A percentile compares a stretch with the other conserved stretches of the same genome.
Conservation (phyloP, 2,329 filamentous ascomycete species). For the Neoscytalidium dimidiatum region DNA sequence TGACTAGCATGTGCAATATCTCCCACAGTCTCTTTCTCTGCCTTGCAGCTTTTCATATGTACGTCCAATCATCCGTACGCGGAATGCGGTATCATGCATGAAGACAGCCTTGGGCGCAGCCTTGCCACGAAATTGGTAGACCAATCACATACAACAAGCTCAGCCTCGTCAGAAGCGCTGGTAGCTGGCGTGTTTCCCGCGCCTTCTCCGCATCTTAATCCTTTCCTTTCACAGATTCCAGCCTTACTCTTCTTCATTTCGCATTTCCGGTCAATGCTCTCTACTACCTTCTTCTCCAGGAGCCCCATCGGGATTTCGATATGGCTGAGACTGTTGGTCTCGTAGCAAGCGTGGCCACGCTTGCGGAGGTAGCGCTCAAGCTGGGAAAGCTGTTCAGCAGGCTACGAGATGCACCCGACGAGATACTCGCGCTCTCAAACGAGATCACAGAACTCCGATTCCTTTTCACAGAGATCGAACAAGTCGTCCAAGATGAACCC, state of each 20-base stretch:
- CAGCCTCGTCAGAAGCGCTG: background rate
- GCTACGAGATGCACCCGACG: background rate
- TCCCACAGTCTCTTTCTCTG: no score
- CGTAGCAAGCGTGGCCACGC: background rate
- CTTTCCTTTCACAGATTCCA: background rate
- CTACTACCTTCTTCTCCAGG: background rate
- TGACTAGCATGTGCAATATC: no score
- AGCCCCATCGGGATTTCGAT: background rate
- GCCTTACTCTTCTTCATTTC: background rate
- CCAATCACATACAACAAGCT: no score
- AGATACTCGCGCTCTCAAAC: conserved; percentile 7
- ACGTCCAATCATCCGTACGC: background rate
- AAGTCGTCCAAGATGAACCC: background rate
- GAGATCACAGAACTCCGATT: background rate
- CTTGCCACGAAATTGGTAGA: background rate
- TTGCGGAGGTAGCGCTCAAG: background rate
- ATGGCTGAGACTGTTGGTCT: conserved; percentile 5
- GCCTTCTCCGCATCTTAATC: background rate
- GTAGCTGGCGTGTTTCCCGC: background rate
- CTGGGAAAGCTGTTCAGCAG: background rate
- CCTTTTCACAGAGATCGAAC: background rate
- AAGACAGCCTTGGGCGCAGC: background rate
- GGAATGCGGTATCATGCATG: background rate
- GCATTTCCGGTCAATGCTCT: background rate
- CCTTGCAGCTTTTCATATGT: no score